phyloP scores from a whole-genome alignment of 129 eudicot species.

The Pittosporum tobira region DNA sequence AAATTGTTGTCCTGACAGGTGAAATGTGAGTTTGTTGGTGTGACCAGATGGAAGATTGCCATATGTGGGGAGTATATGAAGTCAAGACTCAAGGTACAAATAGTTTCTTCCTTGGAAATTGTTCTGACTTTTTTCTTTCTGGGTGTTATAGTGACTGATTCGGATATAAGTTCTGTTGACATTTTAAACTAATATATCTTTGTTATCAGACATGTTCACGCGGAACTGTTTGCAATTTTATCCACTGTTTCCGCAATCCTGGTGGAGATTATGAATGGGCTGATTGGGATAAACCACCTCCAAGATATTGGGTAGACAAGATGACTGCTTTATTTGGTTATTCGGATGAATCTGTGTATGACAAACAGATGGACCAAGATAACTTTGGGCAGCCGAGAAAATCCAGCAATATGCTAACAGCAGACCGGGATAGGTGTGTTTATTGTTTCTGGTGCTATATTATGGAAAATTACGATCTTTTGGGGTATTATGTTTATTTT shows the following conservation, averaged over 20 bases:
- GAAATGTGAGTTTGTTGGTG: slow-evolving; percentile 65
- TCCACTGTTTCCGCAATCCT: slow-evolving; percentile 91
- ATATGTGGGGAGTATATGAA: slow-evolving; percentile 96
- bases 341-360: slow-evolving; percentile 35
- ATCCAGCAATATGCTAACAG: slow-evolving; percentile 25
- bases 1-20: slow-evolving; percentile 32
- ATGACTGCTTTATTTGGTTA: slow-evolving; percentile 87
- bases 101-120: not conserved
- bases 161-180: not conserved
- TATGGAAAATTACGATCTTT: not conserved
- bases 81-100: slow-evolving; percentile 66
- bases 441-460: not conserved
- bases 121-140: not conserved
- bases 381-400: slow-evolving; percentile 26
- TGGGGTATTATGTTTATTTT: not conserved
- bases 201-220: slow-evolving; percentile 68
- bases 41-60: slow-evolving; percentile 87
- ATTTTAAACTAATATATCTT: slow-evolving; percentile 8
- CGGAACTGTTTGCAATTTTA: slow-evolving; percentile 86
- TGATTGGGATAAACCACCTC: slow-evolving; percentile 86
- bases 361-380: slow-evolving; percentile 28
- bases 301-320: slow-evolving; percentile 64
- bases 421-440: slow-evolving; percentile 48
- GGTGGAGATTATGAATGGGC: slow-evolving; percentile 99
- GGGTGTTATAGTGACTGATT: not conserved